A percentile compares a stretch with the other conserved stretches of the same genome.
Evolutionary conservation across 192 early-diverging fungal species (phyloP).

Genomic region (Kappamyces sp.): DNA sequence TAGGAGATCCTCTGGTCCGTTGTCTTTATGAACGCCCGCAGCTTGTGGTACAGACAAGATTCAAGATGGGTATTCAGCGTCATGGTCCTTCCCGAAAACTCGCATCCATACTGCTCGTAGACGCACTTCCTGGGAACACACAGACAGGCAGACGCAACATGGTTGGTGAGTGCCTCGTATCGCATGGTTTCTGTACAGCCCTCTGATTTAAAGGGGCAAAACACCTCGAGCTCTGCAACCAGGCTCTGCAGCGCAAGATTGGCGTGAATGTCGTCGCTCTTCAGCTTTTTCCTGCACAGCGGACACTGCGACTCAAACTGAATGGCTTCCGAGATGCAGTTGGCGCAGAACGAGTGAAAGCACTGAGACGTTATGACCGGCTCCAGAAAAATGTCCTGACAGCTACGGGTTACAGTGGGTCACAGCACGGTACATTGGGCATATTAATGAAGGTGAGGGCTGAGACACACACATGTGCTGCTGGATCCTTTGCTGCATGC

Average conservation of each 20-base stretch:
- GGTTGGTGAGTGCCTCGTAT: conserved; percentile 42
- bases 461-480: conserved; percentile 11
- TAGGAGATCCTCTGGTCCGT: conserved; percentile 11
- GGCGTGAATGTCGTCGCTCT: conserved; percentile 47
- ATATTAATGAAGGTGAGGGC: conserved; percentile 14
- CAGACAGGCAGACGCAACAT: conserved; percentile 37
- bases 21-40: conserved; percentile 9
- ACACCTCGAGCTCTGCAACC: conserved; percentile 47
- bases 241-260: conserved; percentile 51
- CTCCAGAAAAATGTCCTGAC: conserved; percentile 51
- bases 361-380: conserved; percentile 54
- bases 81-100: conserved; percentile 22
- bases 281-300: conserved; percentile 44
- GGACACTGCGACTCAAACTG: conserved; percentile 54
- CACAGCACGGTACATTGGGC: conserved; percentile 6
- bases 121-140: conserved; percentile 40
- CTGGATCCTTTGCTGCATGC: not conserved
- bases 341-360: conserved; percentile 57
- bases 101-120: conserved; percentile 43
- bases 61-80: conserved; percentile 4
- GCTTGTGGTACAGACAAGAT: conserved; percentile 5
- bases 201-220: conserved; percentile 44
- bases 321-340: conserved; percentile 50
- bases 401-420: conserved; percentile 23
- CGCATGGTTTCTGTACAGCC: conserved; percentile 45